Percentiles rank a stretch among this genome's conserved stretches.
Conservation (phyloP, 2,329 filamentous ascomycete species). For the Trichophyton benhamiae region DNA sequence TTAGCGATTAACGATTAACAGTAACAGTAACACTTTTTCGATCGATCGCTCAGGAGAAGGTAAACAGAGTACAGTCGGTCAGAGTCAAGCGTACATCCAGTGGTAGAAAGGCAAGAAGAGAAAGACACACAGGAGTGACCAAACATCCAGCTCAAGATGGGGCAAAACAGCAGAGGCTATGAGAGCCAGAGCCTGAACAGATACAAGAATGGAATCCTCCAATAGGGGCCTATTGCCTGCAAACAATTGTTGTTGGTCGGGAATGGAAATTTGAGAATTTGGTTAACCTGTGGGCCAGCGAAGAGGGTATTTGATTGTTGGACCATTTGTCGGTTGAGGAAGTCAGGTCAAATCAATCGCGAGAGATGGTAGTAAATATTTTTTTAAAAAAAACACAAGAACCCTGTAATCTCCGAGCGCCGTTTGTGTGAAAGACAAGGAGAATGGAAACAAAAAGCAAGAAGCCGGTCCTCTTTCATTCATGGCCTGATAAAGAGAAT, state of each 20-base stretch:
- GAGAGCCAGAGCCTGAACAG: neutral
- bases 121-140: neutral
- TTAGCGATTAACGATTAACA: slow-evolving; percentile 1
- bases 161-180: neutral
- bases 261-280: neutral
- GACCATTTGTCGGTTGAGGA: neutral
- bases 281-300: neutral
- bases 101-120: neutral
- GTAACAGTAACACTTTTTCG: slow-evolving; percentile 3
- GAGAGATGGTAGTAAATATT: neutral
- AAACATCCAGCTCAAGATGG: slow-evolving; percentile 1
- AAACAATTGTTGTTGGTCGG: neutral
- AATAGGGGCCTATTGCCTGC: slow-evolving; percentile 1
- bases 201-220: slow-evolving; percentile 5
- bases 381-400: neutral
- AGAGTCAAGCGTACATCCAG: neutral
- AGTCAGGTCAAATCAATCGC: neutral
- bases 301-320: neutral
- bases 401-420: slow-evolving; percentile 1
- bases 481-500: neutral
- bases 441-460: neutral
- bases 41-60: neutral
- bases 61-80: neutral
- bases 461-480: neutral
- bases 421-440: neutral